Evolutionary conservation across 176 grass and related monocot genomes (phyloP), one percentile per base, ranked within the genome.

Genomic region (Carex scoparia): DNA sequence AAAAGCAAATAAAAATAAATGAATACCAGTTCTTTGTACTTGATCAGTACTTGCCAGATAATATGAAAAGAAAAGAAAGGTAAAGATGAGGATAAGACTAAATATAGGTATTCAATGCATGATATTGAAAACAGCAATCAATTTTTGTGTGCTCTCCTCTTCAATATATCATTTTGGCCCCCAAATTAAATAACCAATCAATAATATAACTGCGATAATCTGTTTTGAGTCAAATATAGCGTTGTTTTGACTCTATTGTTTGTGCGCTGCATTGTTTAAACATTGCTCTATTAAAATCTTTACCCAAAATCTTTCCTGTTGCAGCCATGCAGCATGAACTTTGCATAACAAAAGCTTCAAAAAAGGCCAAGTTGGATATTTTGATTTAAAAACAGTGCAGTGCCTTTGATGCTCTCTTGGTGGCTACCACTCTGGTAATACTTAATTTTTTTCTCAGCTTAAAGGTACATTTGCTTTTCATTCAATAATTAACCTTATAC

Each of bases 391-490:
- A 58, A 14, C 74, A 56, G 53, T 35, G 30, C 74, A 56, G 53
- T 58, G 28, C 53, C 31, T 83, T 83, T 65, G 18, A 30, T 83
- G 35, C 63, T 51, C 16, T 16, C 42, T 51, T 14, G 68, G 81
- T 67, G 61, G 61, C 81, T 55, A 83, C 81, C 81, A 83, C 61
- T 83, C 62, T 69, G 12, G 12, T 19, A 68, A 69, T 66, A 64
- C 10, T 51, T 66, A 51, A 83, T 78, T 76, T 77, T 77, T 16
- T 35, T 35, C 53, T 79, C 74, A 58, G 74, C 14, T 57, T 79
- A 63, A 82, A 83, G 81, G 28, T 55, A n/a, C 53, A 66, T 35
- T 53, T 42, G 37, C 10, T 5, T 67, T 67, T 69, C 7, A 33
- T 14, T 69, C 62, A 38, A 54, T 83, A 53, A 40, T 55, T 69